Evolutionary conservation across 129 eudicot species (phyloP), one percentile per base, ranked within the genome.

Genomic region (Logfia minima): DNA sequence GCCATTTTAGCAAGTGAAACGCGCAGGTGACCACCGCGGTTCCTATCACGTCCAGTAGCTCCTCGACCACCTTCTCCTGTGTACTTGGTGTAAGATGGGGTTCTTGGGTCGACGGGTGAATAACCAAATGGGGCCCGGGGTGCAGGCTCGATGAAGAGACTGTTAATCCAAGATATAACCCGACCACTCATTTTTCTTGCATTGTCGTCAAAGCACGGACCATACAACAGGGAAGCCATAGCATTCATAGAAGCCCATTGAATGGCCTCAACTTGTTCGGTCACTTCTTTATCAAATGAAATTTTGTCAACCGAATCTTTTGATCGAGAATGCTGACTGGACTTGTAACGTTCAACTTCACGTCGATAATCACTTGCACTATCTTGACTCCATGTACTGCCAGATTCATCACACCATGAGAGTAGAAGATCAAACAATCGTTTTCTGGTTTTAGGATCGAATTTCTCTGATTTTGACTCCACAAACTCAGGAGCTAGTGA

Each of bases 221-320:
- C 99, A 61, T 94, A 94, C 60, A 94, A 80, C 43, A 94, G 80
- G 18, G 99, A 94, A 77, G 99, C 99, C 99, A 94, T 89, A 70
- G 99, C 99, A 78, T 94, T 89, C 97, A 94, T 86, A 62, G 99
- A 94, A 65, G 96, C 99, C 99, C 97, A 91, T 64, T 94, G 99
- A 71, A 94, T 94, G 31, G 97, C 97, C 76, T 94, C 99, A 37
- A 94, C 96, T 85, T 94, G 99, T 81, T 94, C 99, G 31, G 77
- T 77, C 66, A 94, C 74, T 85, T 94, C 99, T 77, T 89, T 94
- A 79, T 94, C 99, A 28, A 94, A 94, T 13, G 99, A 83, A 82
- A 94, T 84, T 79, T 89, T 94, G 78, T 94, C 99, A 13, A 89
- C 75, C 9, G 99, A 94, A 71, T 94, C 99, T 75, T 94, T 94